These are phyloP conservation scores for Erythrobasidium hasegawianum DNA, from an alignment of 1,284 basidiomycete genomes.

Conservation along the genomic window DNA sequence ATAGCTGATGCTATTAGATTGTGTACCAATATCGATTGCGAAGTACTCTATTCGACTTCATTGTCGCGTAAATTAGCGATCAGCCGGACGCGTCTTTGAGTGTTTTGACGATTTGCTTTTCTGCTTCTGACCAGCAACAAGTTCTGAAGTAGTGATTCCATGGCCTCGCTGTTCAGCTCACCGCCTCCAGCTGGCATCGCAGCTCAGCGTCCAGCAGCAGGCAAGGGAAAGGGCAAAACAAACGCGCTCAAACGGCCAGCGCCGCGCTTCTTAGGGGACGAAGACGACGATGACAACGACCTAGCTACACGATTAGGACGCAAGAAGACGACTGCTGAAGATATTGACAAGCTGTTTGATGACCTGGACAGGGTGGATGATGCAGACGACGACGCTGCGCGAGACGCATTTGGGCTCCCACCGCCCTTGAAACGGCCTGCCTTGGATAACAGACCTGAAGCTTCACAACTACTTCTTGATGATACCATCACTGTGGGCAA, in stretches of 20 bases:
- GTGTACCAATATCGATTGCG: no score
- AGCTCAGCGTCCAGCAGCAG: not conserved
- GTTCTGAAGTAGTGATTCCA: not conserved
- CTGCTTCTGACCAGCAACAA: no score
- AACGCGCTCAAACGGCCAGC: constrained; percentile 26
- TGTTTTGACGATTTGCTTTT: no score
- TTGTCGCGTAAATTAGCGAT: no score
- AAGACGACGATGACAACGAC: constrained; percentile 35
- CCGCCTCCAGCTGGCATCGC: constrained; percentile 1
- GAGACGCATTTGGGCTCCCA: constrained; percentile 36
- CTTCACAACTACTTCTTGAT: constrained; percentile 5
- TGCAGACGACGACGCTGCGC: constrained; percentile 49
- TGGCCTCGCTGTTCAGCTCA: not conserved
- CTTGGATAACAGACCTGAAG: no score
- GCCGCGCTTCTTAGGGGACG: constrained; percentile 37
- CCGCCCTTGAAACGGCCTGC: constrained; percentile 37
- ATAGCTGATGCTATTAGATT: not conserved
- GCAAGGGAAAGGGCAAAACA: constrained; percentile 3
- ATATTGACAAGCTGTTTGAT: constrained; percentile 62
- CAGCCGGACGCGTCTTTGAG: no score
- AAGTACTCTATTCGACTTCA: no score
- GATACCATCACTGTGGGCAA: constrained; percentile 11
- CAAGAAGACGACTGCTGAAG: constrained; percentile 16
- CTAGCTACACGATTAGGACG: not conserved
- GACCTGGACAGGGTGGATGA: constrained; percentile 52